Conservation (phyloP, 768 basidiomycete genomes). For the Crucibulum laeve region DNA sequence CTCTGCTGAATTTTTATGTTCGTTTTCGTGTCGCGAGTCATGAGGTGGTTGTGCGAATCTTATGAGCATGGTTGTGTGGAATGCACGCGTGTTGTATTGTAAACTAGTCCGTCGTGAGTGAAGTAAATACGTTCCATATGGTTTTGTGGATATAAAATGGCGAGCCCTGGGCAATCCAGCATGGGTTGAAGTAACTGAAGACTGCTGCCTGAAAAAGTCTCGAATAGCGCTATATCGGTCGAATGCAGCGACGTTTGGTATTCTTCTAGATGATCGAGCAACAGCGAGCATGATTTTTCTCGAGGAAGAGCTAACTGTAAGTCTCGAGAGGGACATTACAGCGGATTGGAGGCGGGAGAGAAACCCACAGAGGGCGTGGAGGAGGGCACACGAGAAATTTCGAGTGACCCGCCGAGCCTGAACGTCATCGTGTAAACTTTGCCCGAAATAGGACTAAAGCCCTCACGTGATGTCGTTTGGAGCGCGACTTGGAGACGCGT, state of each 20-base stretch:
- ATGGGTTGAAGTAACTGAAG: background rate
- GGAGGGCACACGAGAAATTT: too few species aligned
- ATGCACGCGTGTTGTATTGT: background rate
- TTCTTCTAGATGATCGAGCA: background rate
- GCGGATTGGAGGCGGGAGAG: background rate
- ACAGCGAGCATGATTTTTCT: background rate
- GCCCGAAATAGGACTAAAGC: too few species aligned
- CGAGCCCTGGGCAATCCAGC: too few species aligned
- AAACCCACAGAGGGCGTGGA: background rate
- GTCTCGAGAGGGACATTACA: slow-evolving; percentile 1
- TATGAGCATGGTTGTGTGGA: background rate
- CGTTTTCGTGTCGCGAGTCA: background rate
- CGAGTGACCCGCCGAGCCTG: too few species aligned
- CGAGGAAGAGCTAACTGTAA: background rate
- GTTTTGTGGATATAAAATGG: too few species aligned
- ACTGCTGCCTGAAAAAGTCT: slow-evolving; percentile 47
- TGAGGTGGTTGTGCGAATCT: background rate
- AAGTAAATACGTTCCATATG: too few species aligned
- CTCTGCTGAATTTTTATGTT: background rate
- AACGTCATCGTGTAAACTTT: background rate
- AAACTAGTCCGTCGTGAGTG: background rate
- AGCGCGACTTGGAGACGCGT: too few species aligned
- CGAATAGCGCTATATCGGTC: slow-evolving; percentile 61
- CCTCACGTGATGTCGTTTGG: too few species aligned
- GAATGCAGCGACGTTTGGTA: slow-evolving; percentile 19